Percentiles rank a stretch among this genome's conserved stretches.
Conservation (phyloP, 2,329 filamentous ascomycete species). For the Aspergillus terreus region DNA sequence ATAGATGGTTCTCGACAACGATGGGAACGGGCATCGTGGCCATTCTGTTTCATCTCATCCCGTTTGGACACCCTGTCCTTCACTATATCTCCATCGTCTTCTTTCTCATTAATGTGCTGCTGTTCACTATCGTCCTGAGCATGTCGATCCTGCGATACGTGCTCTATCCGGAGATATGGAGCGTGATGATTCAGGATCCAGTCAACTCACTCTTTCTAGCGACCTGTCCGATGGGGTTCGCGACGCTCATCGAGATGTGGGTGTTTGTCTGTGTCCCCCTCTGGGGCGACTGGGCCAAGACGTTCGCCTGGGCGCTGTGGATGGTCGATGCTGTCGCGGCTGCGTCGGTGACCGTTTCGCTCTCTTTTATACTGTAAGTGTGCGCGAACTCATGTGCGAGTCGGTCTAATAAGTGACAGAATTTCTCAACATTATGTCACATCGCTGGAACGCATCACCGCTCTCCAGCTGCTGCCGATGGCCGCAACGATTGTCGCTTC, state of each 20-base stretch:
- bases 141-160: slow-evolving; percentile 58
- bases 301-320: slow-evolving; percentile 49
- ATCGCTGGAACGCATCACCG: slow-evolving; percentile 57
- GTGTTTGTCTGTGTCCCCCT: slow-evolving; percentile 53
- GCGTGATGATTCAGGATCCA: slow-evolving; percentile 61
- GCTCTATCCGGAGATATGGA: slow-evolving; percentile 61
- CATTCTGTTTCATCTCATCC: slow-evolving; percentile 59
- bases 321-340: slow-evolving; percentile 47
- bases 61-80: slow-evolving; percentile 57
- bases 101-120: slow-evolving; percentile 56
- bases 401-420: slow-evolving; percentile 28
- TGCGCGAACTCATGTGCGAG: background rate
- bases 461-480: slow-evolving; percentile 63
- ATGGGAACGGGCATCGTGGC: slow-evolving; percentile 69
- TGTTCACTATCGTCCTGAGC: slow-evolving; percentile 55
- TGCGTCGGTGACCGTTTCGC: slow-evolving; percentile 37
- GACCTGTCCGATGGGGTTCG: slow-evolving; percentile 62
- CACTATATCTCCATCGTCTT: slow-evolving; percentile 58
- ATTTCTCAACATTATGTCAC: slow-evolving; percentile 31
- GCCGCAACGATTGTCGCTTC: slow-evolving; percentile 64
- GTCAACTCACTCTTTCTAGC: slow-evolving; percentile 63
- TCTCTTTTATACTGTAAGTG: slow-evolving; percentile 56
- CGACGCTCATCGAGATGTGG: slow-evolving; percentile 62
- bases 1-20: slow-evolving; percentile 56
- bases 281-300: slow-evolving; percentile 54